Evolutionary conservation across 2,329 filamentous ascomycete species (phyloP), one percentile per base, ranked within the genome.

Genomic region (Biscogniauxia mediterranea): DNA sequence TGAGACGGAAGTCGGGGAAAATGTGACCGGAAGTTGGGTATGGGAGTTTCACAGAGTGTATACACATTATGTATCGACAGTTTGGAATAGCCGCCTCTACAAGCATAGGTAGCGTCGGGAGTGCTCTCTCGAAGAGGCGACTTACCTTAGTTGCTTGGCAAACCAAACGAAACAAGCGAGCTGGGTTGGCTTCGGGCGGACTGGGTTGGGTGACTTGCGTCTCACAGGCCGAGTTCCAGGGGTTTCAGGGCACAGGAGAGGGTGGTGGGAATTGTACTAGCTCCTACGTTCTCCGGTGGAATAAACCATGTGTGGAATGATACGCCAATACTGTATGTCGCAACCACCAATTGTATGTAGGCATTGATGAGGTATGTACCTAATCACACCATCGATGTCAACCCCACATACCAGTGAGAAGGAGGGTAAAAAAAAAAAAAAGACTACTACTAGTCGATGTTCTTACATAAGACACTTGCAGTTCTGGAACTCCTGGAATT

Each of bases 1-100:
- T 86, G 76, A 84, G 79, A 62, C 75, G 77, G 38, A 77, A 67
- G 21, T 69, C 65, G 21, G 55, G 6, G 53, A 50, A 49, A 4
- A 8, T 11, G 17, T 20, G 75, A 68, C 73, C 13, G 32, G 7
- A 38, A 38, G 13, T 15, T 38, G 13, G 23, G 23, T 5, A 23
- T 23, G 23, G 23, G 5, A 23, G 23, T 5, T 23, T 23, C 23
- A 23, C 5, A 23, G 23, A 23, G 23, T 23, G 23, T 23, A 23
- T 23, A 23, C 23, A 23, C 23, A 23, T 23, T 23, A 23, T 23
- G 23, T 23, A 23, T 23, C 2, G 2, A 23, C 23, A 5, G 2
- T 23, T 23, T 23, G 23, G 23, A 23, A 23, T 23, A 23, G 2
- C 23, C 23, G 23, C 23, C 5, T 23, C 23, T 23, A 23, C 5